A percentile compares a stretch with the other conserved stretches of the same genome.
Evolutionary conservation across 768 basidiomycete genomes (phyloP).

Genomic region (Tremella fuciformis): DNA sequence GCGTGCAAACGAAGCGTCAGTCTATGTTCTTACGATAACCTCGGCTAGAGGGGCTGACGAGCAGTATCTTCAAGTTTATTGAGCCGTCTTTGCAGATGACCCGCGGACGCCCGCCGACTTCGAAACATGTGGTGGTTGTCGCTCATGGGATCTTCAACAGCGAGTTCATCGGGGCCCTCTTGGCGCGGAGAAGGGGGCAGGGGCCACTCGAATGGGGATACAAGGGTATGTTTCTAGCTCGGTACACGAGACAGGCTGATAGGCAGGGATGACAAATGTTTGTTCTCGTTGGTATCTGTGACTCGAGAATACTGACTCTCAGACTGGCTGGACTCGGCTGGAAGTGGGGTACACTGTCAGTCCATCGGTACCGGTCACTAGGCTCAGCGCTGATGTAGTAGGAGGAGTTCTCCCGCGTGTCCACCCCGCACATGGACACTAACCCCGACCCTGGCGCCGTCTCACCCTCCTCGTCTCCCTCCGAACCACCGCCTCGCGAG

Average conservation of each 20-base stretch:
- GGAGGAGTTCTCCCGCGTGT: constrained; percentile 23
- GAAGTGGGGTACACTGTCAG: constrained; percentile 45
- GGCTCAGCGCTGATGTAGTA: constrained; percentile 10
- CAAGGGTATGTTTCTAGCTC: constrained; percentile 24
- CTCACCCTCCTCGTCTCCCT: constrained; percentile 31
- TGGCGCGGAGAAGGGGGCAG: constrained; percentile 40
- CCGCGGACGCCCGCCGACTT: constrained; percentile 27
- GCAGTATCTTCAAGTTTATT: constrained; percentile 50
- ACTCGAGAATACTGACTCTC: not conserved
- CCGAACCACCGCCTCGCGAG: constrained; percentile 20
- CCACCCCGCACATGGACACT: constrained; percentile 23
- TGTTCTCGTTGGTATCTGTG: not conserved
- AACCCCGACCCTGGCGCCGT: constrained; percentile 26
- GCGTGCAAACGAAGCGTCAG: constrained; percentile 51
- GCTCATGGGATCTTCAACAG: constrained; percentile 55
- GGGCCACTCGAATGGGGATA: constrained; percentile 44
- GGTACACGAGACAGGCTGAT: constrained; percentile 5
- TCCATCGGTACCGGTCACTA: not conserved
- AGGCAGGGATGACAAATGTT: constrained; percentile 50
- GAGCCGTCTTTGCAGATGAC: constrained; percentile 47
- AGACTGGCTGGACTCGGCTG: constrained; percentile 50
- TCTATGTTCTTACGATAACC: not conserved
- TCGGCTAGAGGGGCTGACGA: not conserved
- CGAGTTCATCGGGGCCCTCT: constrained; percentile 52
- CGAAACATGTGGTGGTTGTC: constrained; percentile 51